phyloP scores from a whole-genome alignment of 1,284 basidiomycete genomes.

The Pterulicium gracile region DNA sequence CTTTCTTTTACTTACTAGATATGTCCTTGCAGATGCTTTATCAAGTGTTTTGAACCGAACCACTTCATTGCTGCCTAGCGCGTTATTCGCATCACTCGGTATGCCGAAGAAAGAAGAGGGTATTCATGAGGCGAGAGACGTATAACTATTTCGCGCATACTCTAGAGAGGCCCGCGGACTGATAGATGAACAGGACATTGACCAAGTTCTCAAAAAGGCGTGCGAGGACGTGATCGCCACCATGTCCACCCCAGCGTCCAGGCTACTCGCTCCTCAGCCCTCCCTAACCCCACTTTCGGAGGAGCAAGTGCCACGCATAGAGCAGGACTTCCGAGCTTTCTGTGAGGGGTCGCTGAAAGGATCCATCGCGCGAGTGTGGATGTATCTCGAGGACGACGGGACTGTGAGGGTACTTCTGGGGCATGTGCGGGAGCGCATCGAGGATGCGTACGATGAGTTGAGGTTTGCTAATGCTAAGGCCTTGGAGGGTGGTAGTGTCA shows the following conservation, averaged over 20 bases:
- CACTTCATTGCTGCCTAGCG: conserved; percentile 58
- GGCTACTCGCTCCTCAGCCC: conserved; percentile 10
- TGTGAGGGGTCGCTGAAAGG: neutral
- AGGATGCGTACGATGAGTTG: conserved; percentile 65
- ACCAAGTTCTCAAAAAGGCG: conserved; percentile 68
- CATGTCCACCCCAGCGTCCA: conserved; percentile 30
- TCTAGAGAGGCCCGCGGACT: too few relatives aligned
- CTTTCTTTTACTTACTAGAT: neutral
- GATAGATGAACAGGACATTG: conserved; percentile 58
- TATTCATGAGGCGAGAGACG: conserved; percentile 53
- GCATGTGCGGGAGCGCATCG: conserved; percentile 66
- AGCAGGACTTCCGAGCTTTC: neutral
- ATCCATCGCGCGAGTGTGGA: conserved; percentile 27
- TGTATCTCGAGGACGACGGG: conserved; percentile 73
- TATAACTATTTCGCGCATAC: too few relatives aligned
- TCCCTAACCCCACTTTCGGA: conserved; percentile 5
- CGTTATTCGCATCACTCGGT: conserved; percentile 55
- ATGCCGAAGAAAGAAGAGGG: conserved; percentile 46
- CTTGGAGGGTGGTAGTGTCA: neutral
- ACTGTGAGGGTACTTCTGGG: conserved; percentile 69
- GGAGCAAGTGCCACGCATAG: neutral
- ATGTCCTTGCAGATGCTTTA: conserved; percentile 47
- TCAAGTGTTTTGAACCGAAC: conserved; percentile 65
- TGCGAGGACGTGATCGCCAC: conserved; percentile 75
- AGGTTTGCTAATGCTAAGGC: conserved; percentile 17